phyloP scores from a whole-genome alignment of 306 rosid genomes.

The Cucurbita moschata region DNA sequence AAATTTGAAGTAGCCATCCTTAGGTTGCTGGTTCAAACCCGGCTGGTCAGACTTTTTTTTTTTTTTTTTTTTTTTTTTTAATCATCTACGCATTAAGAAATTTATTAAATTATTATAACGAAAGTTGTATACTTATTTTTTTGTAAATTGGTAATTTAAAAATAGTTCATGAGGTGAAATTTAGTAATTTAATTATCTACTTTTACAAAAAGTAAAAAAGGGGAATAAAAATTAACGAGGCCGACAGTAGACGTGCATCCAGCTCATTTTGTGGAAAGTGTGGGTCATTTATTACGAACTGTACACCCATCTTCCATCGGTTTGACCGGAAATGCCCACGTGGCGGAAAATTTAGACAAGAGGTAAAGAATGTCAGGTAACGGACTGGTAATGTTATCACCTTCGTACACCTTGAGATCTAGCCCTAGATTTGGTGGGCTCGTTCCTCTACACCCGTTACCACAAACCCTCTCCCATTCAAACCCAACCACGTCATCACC shows the following conservation, averaged over 20 bases:
- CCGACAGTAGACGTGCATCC: slow-evolving; percentile 8
- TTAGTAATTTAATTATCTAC: neutral
- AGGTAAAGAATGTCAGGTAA: neutral
- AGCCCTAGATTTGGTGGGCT: slow-evolving; percentile 14
- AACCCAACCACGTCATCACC: neutral
- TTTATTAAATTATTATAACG: too few species aligned
- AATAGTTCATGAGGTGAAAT: too few species aligned
- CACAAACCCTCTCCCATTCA: neutral
- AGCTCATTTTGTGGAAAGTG: slow-evolving; percentile 5
- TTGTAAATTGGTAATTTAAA: too few species aligned
- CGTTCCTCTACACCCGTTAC: neutral
- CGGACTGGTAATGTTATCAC: neutral
- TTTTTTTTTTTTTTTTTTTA: too few species aligned
- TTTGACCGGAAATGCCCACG: neutral
- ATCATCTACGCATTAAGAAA: too few species aligned
- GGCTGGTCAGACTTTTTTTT: too few species aligned
- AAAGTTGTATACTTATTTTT: too few species aligned
- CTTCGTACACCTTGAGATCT: slow-evolving; percentile 14
- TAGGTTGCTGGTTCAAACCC: too few species aligned
- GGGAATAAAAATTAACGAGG: neutral
- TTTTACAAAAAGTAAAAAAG: neutral
- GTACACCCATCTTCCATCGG: neutral
- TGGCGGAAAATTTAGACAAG: neutral
- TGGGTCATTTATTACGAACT: neutral
- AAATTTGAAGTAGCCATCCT: too few species aligned